phyloP scores from a whole-genome alignment of 768 basidiomycete genomes.

The Scleroderma citrinum region DNA sequence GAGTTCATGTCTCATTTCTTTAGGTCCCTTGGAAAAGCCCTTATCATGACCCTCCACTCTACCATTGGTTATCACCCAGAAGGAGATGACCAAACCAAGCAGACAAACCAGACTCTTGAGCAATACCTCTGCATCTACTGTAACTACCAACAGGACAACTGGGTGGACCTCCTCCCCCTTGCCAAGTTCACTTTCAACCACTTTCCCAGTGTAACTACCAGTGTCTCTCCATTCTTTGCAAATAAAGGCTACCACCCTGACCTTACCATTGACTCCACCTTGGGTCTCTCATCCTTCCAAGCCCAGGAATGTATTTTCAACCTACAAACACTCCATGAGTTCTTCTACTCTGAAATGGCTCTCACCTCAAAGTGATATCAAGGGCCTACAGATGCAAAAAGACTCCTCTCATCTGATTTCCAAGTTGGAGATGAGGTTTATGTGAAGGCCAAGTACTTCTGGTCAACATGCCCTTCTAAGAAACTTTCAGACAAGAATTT shows the following conservation, averaged over 20 bases:
- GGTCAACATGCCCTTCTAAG: no score
- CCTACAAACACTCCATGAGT: no score
- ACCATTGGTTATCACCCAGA: slow-evolving; percentile 14
- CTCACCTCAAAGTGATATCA: slow-evolving; percentile 10
- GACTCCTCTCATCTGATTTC: slow-evolving; percentile 1
- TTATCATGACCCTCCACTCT: slow-evolving; percentile 18
- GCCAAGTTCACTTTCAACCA: slow-evolving; percentile 32
- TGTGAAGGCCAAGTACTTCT: no score
- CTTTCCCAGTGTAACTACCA: slow-evolving; percentile 18
- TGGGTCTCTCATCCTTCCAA: no score
- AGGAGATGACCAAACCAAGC: slow-evolving; percentile 15
- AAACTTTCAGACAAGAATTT: slow-evolving; percentile 17
- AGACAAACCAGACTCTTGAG: slow-evolving; percentile 18
- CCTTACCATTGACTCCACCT: no score
- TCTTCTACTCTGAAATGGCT: no score
- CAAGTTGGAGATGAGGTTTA: slow-evolving; percentile 3
- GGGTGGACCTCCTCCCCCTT: slow-evolving; percentile 25
- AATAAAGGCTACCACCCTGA: slow-evolving; percentile 26
- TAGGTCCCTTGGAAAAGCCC: slow-evolving; percentile 19
- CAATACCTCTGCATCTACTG: slow-evolving; percentile 31
- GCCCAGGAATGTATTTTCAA: no score
- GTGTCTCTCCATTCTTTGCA: slow-evolving; percentile 27
- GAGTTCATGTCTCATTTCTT: slow-evolving; percentile 30
- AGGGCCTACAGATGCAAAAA: slow-evolving; percentile 3
- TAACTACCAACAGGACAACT: slow-evolving; percentile 31